Base-by-base conservation (phyloP, 257 asterid genomes). In the Voacanga thouarsii region DNA sequence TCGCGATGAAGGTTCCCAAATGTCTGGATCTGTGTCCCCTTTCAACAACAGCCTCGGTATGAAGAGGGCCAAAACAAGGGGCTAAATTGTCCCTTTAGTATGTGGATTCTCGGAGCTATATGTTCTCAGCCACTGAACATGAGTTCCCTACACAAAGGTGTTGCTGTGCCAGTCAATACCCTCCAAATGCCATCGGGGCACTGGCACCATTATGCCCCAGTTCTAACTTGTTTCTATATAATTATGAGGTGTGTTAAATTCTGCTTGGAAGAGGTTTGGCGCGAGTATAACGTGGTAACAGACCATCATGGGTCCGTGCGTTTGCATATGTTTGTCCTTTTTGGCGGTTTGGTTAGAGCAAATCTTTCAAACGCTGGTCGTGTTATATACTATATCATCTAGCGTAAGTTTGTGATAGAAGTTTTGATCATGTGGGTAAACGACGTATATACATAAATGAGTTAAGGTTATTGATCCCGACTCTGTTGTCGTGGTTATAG, bases 51-150 rank as follows among this genome's bases (percentile, higher is more conserved):
- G 85, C 85, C 96, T 93, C 12, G 98, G 97, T 74, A 93, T 96
- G 99, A 96, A 96, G 89, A 92, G 99, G 84, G 99, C 99, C 44
- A 96, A 96, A 82, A 96, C 98, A 41, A 80, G 93, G 89, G 98
- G 90, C 84, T 95, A 75, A 89, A 77, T 33, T 65, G 59, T 51
- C 61, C 60, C 65, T 9, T 79, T 69, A 33, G 37, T 23, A 41
- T n/a, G 78, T 55, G 49, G 77, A 83, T 39, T 6, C 68, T 75
- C 70, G 77, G 80, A 78, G 72, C 73, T 76, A 41, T 43, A n/a
- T 33, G 64, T 37, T 63, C 56, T 43, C 10, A 43, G 39, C 71
- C n/a, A 9, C 30, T 67, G 71, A 72, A 71, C 39, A 53, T 57
- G 50, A 57, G 67, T 55, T 76, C 63, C 65, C 57, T 75, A 50